Evolutionary conservation across 1,284 basidiomycete species (phyloP), one percentile per base, ranked within the genome.

Genomic region (Phlebopus sp.): DNA sequence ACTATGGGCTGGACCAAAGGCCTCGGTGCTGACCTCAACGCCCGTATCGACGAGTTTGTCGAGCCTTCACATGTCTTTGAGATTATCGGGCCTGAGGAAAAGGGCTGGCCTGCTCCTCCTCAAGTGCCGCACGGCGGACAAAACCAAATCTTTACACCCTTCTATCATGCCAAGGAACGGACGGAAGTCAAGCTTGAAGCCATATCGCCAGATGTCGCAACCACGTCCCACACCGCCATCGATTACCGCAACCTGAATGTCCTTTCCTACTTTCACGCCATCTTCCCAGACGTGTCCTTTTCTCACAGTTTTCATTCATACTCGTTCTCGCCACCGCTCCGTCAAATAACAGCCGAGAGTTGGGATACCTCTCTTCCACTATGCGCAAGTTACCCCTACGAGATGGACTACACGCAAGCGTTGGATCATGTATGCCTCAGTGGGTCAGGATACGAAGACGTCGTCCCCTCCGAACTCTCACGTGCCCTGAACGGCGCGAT

Each of bases 1-100:
- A 97, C 92, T 0, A 95, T 96, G 81, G 96, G 96, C 2, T 99
- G 96, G 96, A 81, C 82, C 13, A 97, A 96, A 66, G 96, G 96
- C 2, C 80, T 97, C 1, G 96, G 96, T 2, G 86, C 84, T 15
- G 91, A 97, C 56, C 70, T 99, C 3, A 78, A 84, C 9, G 64
- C 66, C 2, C 79, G 79, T 52, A 83, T 97, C 39, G 84, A 93
- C 60, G 76, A 75, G 2, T 68, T 85, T 14, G 68, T 85, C 1
- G 72, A 79, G 40, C 84, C 92, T 0, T 88, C 61, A 3, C 67
- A 73, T 46, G 47, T 57, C 3, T 66, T 66, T 21, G 50, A 59
- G 10, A 48, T 67, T 2, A 52, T 53, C 13, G 54, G 53, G 3
- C 11, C 39, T 2, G 50, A 54, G 25, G 62, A 62, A 18, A 56